Conservation (phyloP, 805 yeast genomes). For the Monosporozyma solicola region DNA sequence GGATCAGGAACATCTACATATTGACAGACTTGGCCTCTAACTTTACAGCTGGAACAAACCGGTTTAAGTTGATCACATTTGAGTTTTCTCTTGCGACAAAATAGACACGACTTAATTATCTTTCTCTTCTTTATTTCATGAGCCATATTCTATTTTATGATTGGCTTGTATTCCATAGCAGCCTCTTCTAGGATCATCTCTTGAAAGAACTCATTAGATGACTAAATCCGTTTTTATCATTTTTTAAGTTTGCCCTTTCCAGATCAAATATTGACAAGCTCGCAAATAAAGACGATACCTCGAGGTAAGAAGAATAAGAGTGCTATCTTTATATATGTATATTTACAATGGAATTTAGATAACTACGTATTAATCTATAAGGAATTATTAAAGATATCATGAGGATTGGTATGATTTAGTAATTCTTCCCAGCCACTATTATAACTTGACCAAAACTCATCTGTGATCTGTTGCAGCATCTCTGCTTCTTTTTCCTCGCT, state of each 20-base stretch:
- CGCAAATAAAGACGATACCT: not conserved
- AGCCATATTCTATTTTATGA: not conserved
- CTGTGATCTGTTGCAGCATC: conserved; percentile 10
- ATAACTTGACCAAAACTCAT: conserved; percentile 17
- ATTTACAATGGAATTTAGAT: not conserved
- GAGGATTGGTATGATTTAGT: conserved; percentile 1
- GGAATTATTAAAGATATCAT: not conserved
- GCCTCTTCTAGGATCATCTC: not conserved
- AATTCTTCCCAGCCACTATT: conserved; percentile 14
- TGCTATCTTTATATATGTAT: not conserved
- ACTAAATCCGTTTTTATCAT: not conserved
- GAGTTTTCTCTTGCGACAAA: conserved; percentile 23
- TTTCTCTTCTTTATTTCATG: conserved; percentile 10
- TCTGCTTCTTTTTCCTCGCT: conserved; percentile 4
- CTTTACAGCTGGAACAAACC: conserved; percentile 20
- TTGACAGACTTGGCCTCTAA: conserved; percentile 6
- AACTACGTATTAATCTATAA: not conserved
- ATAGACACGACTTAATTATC: conserved; percentile 19
- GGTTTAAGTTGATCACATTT: conserved; percentile 25
- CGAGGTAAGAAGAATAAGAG: not conserved
- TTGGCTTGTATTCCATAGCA: not conserved
- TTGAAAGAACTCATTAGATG: not conserved
- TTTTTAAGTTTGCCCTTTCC: not conserved
- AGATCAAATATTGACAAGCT: not conserved
- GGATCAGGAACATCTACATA: not conserved